Conservation (phyloP, 805 yeast genomes). For the Yamadazyma takamatsuzukensis region DNA sequence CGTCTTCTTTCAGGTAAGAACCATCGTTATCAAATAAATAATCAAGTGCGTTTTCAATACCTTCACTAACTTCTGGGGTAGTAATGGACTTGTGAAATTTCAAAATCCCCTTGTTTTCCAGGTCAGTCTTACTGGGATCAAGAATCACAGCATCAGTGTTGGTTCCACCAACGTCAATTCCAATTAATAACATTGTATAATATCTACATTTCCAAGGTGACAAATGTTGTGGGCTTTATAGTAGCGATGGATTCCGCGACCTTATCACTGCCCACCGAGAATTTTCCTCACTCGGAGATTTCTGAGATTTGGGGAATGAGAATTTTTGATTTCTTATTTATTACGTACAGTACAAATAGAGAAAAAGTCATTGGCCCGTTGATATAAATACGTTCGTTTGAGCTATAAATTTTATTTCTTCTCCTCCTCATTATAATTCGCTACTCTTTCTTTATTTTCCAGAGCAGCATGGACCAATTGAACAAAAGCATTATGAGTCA, state of each 20-base stretch:
- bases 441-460: conserved; percentile 50
- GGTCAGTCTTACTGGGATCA: conserved; percentile 27
- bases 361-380: too few species aligned
- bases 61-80: conserved; percentile 42
- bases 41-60: conserved; percentile 35
- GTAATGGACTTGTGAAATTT: conserved; percentile 43
- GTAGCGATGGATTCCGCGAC: too few species aligned
- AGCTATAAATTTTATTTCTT: too few species aligned
- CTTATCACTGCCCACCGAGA: too few species aligned
- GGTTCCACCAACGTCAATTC: conserved; percentile 53
- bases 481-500: conserved; percentile 57
- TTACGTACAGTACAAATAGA: too few species aligned
- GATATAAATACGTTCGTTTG: too few species aligned
- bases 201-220: too few species aligned
- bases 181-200: conserved; percentile 21
- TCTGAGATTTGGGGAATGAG: too few species aligned
- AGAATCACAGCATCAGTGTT: conserved; percentile 47
- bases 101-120: conserved; percentile 28
- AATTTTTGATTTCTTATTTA: too few species aligned
- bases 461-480: conserved; percentile 69
- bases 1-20: conserved; percentile 22
- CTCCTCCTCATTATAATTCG: conserved; percentile 12
- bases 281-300: too few species aligned
- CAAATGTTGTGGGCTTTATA: too few species aligned
- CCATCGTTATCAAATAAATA: conserved; percentile 23